Conservation (phyloP, 768 basidiomycete genomes). For the Pleurotus eryngii region DNA sequence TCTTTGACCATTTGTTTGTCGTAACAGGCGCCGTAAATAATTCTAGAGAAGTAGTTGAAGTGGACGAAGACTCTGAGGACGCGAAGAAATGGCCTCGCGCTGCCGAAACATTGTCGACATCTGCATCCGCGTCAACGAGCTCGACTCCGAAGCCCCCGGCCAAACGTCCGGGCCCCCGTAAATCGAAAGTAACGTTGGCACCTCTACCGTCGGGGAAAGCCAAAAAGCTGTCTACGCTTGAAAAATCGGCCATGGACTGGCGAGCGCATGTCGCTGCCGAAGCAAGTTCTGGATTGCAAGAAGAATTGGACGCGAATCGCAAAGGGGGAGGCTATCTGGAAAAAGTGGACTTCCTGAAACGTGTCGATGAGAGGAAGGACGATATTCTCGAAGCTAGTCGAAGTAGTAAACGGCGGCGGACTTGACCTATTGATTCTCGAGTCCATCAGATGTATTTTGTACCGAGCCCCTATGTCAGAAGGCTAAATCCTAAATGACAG, state of each 20-base stretch:
- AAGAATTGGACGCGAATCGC: slow-evolving; percentile 73
- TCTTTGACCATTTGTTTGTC: slow-evolving; percentile 9
- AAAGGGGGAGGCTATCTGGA: slow-evolving; percentile 80
- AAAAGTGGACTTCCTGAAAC: slow-evolving; percentile 77
- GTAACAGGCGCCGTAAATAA: background rate
- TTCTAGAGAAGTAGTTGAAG: slow-evolving; percentile 69
- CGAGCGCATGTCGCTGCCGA: slow-evolving; percentile 53
- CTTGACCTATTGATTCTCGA: background rate
- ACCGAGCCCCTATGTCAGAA: background rate
- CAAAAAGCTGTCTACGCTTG: slow-evolving; percentile 79
- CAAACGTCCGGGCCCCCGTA: slow-evolving; percentile 64
- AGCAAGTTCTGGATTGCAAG: slow-evolving; percentile 41
- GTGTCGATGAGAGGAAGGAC: slow-evolving; percentile 73
- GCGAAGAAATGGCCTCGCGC: slow-evolving; percentile 67
- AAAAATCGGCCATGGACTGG: slow-evolving; percentile 90
- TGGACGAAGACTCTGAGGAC: slow-evolving; percentile 68
- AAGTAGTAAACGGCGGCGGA: slow-evolving; percentile 48
- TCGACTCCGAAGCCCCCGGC: slow-evolving; percentile 21
- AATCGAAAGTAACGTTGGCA: slow-evolving; percentile 55
- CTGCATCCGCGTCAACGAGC: slow-evolving; percentile 11
- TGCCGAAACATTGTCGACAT: background rate
- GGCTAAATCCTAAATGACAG: background rate
- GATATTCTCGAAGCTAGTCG: slow-evolving; percentile 57
- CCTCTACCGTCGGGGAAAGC: slow-evolving; percentile 53
- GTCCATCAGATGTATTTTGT: background rate